A percentile compares a stretch with the other conserved stretches of the same genome.
Conservation (phyloP, 163 green algal species). For the Chlorella variabilis region DNA sequence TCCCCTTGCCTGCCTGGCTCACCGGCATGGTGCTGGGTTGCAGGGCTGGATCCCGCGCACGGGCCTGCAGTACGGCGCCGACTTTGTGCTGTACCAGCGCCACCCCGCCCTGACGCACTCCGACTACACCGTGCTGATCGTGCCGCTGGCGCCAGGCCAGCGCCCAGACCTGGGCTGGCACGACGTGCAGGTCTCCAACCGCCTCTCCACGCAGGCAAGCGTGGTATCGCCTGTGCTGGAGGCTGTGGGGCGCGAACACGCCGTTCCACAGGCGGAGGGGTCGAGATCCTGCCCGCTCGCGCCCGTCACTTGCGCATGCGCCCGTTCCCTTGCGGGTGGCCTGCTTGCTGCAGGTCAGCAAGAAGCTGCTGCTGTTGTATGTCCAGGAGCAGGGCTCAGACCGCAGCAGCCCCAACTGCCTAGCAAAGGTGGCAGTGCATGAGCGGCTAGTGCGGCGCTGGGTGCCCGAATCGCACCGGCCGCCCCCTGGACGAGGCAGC, state of each 20-base stretch:
- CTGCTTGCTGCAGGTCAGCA: constrained; percentile 58
- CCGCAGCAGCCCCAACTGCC: constrained; percentile 22
- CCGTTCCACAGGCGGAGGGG: too few species aligned
- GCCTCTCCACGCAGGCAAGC: constrained; percentile 41
- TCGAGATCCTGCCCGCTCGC: too few species aligned
- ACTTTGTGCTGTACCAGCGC: constrained; percentile 70
- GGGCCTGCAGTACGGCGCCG: constrained; percentile 68
- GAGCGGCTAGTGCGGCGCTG: constrained; percentile 51
- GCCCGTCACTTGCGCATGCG: too few species aligned
- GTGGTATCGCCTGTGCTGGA: too few species aligned
- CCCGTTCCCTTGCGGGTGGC: too few species aligned
- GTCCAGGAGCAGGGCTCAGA: constrained; percentile 36
- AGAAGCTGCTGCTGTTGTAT: constrained; percentile 59
- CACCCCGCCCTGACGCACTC: constrained; percentile 65
- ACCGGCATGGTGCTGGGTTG: background rate
- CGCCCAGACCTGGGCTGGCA: constrained; percentile 44
- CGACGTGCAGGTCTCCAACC: constrained; percentile 54
- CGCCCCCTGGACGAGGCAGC: background rate
- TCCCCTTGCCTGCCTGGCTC: background rate
- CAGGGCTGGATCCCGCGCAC: constrained; percentile 71
- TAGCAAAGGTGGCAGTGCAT: constrained; percentile 34
- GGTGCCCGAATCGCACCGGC: constrained; percentile 47
- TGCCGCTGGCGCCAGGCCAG: constrained; percentile 39
- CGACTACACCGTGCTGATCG: constrained; percentile 55
- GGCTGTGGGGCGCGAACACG: too few species aligned